Base-by-base conservation (phyloP, 1,284 basidiomycete species). In the Tylopilus sp. region DNA sequence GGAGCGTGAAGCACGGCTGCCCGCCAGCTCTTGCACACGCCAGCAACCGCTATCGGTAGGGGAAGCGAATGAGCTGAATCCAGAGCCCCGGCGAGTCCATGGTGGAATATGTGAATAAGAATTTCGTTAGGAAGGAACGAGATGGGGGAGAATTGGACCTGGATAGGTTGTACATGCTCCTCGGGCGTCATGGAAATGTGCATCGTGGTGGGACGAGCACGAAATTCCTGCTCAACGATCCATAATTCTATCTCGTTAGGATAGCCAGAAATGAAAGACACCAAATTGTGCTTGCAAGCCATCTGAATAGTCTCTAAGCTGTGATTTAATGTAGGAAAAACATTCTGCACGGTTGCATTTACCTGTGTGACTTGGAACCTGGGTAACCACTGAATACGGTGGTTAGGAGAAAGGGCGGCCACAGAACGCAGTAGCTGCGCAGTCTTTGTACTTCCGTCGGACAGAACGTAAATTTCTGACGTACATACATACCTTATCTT, bases 1-100 rank as follows among this genome's bases (percentile, higher is more conserved):
- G 64, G 64, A 32, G 60, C 58, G 12, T 19, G n/a, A 44, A 69
- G 58, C 26, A 53, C 57, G 52, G 64, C 41, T 15, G 61, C 47
- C 5, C 47, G 63, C 72, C 72, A 73, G 57, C 57, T 62, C 24
- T 47, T 62, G 60, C 72, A 73, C 10, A 73, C 74, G n/a, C 60
- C 56, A 19, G 65, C 62, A 5, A 69, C 22, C 6, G 18, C 26
- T 18, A 58, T 19, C 5, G 64, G 57, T 6, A 62, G 13, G 33
- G 68, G 57, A 59, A 69, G 62, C 6, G 53, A 53, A 24, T 24
- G 33, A 19, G 49, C 44, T 3, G 56, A 63, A 16, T 60, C 59
- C 4, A 65, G 65, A 29, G 54, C 26, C 1, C 59, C 51, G 7
- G 53, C 19, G n/a, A 70, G 22, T 15, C 64, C 70, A 57, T 51